Base-by-base conservation (phyloP, 225 moss, liverwort and hornwort species). In the Bryoerythrophyllum caledonicum region DNA sequence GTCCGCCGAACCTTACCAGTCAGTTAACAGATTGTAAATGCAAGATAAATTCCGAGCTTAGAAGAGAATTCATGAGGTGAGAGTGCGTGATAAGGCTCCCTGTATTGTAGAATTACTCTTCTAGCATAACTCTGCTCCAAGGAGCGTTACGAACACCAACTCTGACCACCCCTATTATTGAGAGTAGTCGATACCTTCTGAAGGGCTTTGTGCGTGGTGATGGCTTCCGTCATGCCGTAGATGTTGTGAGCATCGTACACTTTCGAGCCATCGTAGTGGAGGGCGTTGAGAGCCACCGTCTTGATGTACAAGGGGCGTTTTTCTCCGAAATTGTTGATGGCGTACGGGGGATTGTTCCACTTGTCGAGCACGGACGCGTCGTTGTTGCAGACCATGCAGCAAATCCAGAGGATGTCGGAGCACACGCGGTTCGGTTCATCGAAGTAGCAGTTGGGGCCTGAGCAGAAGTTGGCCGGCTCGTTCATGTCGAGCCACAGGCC, bases 401-500 rank as follows among this genome's bases (percentile, higher is more conserved):
- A 87, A 8, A 2, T 10, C 69, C 74, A 78, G 46, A 81, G 0
- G 3, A 62, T 25, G 1, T 83, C 70, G 12, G 81, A 12, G 40
- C 83, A 87, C 10, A 68, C 69, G 4, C 4, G 3, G 25, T 69
- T 38, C 0, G 65, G 55, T 19, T 8, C 8, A 9, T 67, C 21
- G 55, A 62, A 84, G 80, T 82, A 78, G 52, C 89, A 89, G n/a
- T 72, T 68, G 6, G 77, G 72, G 7, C 92, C 92, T 5, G 86
- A 57, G 81, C 92, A 92, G 73, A 94, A 94, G 75, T 91, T 94
- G 53, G 92, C 82, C 4, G 90, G 83, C 76, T 94, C 94, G 71
- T 94, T 94, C 94, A 94, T 94, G 64, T 94, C 94, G 37, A 89
- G 82, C 94, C 94, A 94, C 9, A 94, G 71, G n/a, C 89, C 92